Percentiles rank a stretch among this genome's conserved stretches.
Conservation (phyloP, 257 asterid species). For the Forsythia viridissima region DNA sequence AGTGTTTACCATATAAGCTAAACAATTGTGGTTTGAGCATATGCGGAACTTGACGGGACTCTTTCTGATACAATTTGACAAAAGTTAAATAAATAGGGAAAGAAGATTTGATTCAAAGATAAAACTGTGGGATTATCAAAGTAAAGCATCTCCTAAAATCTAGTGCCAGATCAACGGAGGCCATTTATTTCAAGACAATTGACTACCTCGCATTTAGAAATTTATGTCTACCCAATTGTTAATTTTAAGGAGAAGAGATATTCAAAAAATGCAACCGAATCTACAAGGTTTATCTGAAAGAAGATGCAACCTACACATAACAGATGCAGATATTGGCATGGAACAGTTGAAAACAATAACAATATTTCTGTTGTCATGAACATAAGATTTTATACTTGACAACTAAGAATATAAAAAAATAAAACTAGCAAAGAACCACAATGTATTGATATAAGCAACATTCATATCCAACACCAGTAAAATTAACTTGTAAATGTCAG, state of each 20-base stretch:
- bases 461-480: background rate
- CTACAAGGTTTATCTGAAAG: background rate
- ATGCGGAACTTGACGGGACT: background rate
- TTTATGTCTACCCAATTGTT: background rate
- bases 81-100: background rate
- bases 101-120: background rate
- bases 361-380: background rate
- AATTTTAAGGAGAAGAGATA: background rate
- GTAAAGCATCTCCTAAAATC: background rate
- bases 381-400: background rate
- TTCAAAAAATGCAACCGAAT: background rate
- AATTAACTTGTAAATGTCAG: slow-evolving; percentile 2
- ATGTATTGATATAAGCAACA: background rate
- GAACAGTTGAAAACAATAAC: background rate
- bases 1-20: too few relatives aligned
- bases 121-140: too few relatives aligned
- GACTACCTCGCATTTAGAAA: background rate
- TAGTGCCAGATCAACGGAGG: background rate
- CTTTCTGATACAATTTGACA: background rate
- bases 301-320: background rate
- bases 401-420: background rate
- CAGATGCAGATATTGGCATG: background rate
- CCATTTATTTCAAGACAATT: background rate
- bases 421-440: background rate
- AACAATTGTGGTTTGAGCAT: background rate